Conservation (phyloP, 306 rosid species). For the Sesbania bispinosa region DNA sequence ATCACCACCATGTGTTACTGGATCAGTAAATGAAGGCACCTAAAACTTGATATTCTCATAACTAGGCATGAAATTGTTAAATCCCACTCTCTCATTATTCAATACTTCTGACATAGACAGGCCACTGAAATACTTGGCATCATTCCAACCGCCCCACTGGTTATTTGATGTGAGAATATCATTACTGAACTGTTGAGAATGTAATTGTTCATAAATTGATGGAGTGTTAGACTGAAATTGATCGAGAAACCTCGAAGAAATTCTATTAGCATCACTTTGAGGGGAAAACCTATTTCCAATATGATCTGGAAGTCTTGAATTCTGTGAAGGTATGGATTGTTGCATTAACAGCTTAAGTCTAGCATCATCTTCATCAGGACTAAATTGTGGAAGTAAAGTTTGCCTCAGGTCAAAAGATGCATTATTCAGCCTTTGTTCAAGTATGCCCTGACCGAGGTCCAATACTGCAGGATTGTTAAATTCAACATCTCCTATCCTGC, state of each 20-base stretch:
- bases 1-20: conserved; percentile 12
- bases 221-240: conserved; percentile 40
- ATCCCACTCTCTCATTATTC: conserved; percentile 33
- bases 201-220: conserved; percentile 32
- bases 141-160: conserved; percentile 43
- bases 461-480: conserved; percentile 25
- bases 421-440: conserved; percentile 29
- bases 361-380: conserved; percentile 34
- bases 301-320: conserved; percentile 30
- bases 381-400: conserved; percentile 26
- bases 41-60: conserved; percentile 37
- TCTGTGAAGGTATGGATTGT: conserved; percentile 32
- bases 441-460: conserved; percentile 22
- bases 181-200: conserved; percentile 33
- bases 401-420: conserved; percentile 32
- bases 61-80: conserved; percentile 31
- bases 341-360: conserved; percentile 34
- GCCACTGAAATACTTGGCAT: conserved; percentile 34
- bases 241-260: conserved; percentile 35
- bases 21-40: conserved; percentile 19
- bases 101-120: conserved; percentile 35
- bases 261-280: conserved; percentile 36
- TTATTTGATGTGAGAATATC: conserved; percentile 32
- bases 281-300: conserved; percentile 29
- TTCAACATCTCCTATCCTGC: conserved; percentile 23